Base-by-base conservation (phyloP, 2,329 filamentous ascomycete genomes). In the Cladophialophora exuberans region DNA sequence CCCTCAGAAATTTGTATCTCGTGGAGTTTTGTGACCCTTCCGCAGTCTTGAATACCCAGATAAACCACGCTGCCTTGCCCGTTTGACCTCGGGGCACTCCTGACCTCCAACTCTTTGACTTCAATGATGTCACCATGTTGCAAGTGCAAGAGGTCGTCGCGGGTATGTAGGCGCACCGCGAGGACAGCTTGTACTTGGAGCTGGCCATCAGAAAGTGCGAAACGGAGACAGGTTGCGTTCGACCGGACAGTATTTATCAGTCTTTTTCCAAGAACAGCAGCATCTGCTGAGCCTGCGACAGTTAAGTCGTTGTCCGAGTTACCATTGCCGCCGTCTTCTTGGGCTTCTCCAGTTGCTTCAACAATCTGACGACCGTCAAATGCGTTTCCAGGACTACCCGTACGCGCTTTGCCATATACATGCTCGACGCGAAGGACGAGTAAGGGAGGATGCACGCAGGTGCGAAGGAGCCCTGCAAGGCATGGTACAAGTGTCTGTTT, bases 391-490 rank as follows among this genome's bases (percentile, higher is more conserved):
- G 39, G 36, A 47, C 31, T 47, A 62, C 42, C 44, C 42, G 60
- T 26, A 7, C 33, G 44, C 28, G 26, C 55, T 47, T 55, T 41
- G 13, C 42, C 43, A 38, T 53, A 53, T 41, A 67, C 60, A 30
- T 64, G 64, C 42, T 67, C 65, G 39, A 68, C 62, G 30, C 64
- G 62, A 17, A 69, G 62, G 23, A 62, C 23, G 10, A 68, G 59
- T 18, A 58, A 54, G 13, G 60, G 47, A 2, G 66, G 66, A 39
- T 63, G 57, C 15, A 66, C 56, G 11, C 62, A 63, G 3, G 66
- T 68, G 25, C 66, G 66, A 52, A 69, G 54, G 15, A 68, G 60
- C 57, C 67, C 66, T n/a, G 62, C 64, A 22, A 69, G 61, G 42
- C 65, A 67, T 50, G 66, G 66, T 39, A 49, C 45, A 33, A 60